Base-by-base conservation (phyloP, 192 early-diverging fungal genomes). In the Entophlyctis luteolus region DNA sequence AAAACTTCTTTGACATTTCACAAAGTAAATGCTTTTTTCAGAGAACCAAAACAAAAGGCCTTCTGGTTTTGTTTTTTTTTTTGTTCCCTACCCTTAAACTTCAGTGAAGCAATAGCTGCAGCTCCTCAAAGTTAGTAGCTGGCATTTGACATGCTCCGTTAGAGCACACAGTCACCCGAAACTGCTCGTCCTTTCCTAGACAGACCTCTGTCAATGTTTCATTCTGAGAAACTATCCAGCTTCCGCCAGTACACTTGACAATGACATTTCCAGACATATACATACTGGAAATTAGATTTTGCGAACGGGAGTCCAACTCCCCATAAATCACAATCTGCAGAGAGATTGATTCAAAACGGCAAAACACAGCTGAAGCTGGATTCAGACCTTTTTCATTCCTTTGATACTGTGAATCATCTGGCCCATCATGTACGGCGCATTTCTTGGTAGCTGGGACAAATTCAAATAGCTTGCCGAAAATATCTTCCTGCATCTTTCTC, bases 61-160 rank as follows among this genome's bases (percentile, higher is more conserved):
- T n/a, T n/a, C n/a, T n/a, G n/a, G n/a, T n/a, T n/a, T n/a, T n/a
- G n/a, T n/a, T n/a, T n/a, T n/a, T n/a, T n/a, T n/a, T n/a, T n/a
- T n/a, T n/a, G n/a, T n/a, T n/a, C n/a, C n/a, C n/a, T n/a, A n/a
- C n/a, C n/a, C n/a, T n/a, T n/a, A n/a, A n/a, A n/a, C n/a, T n/a
- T n/a, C n/a, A n/a, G n/a, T 52, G 8, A 14, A 68, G 25, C 38
- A 59, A 18, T 39, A 8, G 20, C 55, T 32, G 39, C 6, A 85
- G 53, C 36, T 73, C 59, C 16, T 71, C 72, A 10, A 72, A 31
- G 20, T 54, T 42, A n/a, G 50, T 22, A 16, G 84, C 73, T 8
- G 86, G 82, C 59, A 81, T 47, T 20, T 81, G 74, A 68, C 86
- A 87, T 1, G 76, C 78, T 45, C 81, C 84, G 35, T 80, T 76